Conservation (phyloP, 2,329 filamentous ascomycete species). For the Aspergillus luchuensis region DNA sequence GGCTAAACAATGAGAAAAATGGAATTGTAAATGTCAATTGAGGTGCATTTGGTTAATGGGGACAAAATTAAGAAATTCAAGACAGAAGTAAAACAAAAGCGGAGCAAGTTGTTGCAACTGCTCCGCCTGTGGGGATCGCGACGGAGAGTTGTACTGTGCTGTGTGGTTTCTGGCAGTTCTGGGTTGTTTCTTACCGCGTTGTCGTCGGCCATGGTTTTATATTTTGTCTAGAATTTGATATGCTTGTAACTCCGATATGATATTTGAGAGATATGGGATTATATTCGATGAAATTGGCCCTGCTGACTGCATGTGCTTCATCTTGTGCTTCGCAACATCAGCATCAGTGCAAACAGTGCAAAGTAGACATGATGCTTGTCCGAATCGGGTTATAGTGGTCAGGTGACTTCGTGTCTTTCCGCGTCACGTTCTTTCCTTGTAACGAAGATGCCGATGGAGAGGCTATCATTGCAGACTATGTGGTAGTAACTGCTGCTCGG, state of each 20-base stretch:
- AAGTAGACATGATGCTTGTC: slow-evolving; percentile 12
- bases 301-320: not conserved
- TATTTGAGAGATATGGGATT: not conserved
- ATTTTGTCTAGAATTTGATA: not conserved
- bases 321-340: not conserved
- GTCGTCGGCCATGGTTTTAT: slow-evolving; percentile 19
- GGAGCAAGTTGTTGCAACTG: not conserved
- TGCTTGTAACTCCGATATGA: not conserved
- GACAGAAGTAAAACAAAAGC: slow-evolving; percentile 1
- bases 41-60: not conserved
- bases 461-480: not conserved
- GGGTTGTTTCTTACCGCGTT: slow-evolving; percentile 20
- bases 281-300: not conserved
- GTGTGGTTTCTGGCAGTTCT: not conserved
- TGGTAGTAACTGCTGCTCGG: not conserved
- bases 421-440: slow-evolving; percentile 1
- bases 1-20: too few species aligned
- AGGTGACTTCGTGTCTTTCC: slow-evolving; percentile 35
- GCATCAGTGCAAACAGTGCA: slow-evolving; percentile 25
- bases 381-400: slow-evolving; percentile 20
- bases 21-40: too few species aligned
- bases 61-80: not conserved
- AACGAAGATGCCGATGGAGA: not conserved
- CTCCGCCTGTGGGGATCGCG: slow-evolving; percentile 9
- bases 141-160: slow-evolving; percentile 6